A percentile compares a stretch with the other conserved stretches of the same genome.
These are phyloP conservation scores for Tieghemostelium lacteum DNA, from an alignment of 78 protist genomes.

Conservation along the genomic window DNA sequence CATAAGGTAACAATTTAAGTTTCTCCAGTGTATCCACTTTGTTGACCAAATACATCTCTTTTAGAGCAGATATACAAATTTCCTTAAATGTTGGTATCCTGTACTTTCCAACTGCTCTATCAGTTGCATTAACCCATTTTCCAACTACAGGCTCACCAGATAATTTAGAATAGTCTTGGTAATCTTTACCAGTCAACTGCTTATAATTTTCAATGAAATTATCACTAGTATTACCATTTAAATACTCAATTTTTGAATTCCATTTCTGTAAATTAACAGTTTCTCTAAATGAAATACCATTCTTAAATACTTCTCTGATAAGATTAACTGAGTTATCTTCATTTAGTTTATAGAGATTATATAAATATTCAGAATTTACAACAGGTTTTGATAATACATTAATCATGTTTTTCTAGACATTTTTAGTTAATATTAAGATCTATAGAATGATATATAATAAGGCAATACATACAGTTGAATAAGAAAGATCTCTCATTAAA, in stretches of 20 bases:
- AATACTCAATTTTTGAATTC: too few species aligned
- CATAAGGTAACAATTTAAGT: not conserved
- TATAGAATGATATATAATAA: too few species aligned
- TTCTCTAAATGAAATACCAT: too few species aligned
- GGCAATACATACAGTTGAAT: not conserved
- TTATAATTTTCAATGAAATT: not conserved
- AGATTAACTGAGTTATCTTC: too few species aligned
- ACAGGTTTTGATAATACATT: too few species aligned
- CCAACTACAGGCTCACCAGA: not conserved
- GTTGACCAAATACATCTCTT: slow-evolving; percentile 1
- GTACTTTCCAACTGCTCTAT: not conserved
- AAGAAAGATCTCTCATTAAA: not conserved
- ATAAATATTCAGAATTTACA: too few species aligned
- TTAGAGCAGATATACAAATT: slow-evolving; percentile 11
- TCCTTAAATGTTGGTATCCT: slow-evolving; percentile 11
- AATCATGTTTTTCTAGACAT: too few species aligned
- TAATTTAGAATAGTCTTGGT: not conserved
- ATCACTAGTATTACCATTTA: too few species aligned
- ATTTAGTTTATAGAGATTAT: too few species aligned
- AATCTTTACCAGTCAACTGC: not conserved
- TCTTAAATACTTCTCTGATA: too few species aligned
- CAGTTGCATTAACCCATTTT: not conserved
- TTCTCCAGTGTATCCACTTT: slow-evolving; percentile 1
- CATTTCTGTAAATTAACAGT: too few species aligned
- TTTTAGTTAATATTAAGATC: too few species aligned